phyloP scores from a whole-genome alignment of 2,329 filamentous ascomycete genomes.

The Sphaerulina vaccinii region DNA sequence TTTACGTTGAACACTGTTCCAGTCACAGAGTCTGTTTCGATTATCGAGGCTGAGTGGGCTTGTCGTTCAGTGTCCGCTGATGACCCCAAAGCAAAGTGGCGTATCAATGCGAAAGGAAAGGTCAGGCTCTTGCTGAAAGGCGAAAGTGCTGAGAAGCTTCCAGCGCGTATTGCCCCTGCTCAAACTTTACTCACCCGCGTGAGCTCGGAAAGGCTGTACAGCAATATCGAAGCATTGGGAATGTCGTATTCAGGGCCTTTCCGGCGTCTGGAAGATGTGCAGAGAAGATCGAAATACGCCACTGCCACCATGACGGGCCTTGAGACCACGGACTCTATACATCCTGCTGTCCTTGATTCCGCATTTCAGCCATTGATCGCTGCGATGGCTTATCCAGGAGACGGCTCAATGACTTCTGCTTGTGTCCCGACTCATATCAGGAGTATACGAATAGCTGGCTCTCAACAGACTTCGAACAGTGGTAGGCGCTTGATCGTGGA shows the following conservation, averaged over 20 bases:
- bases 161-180: slow-evolving; percentile 5
- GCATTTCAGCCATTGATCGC: slow-evolving; percentile 1
- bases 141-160: slow-evolving; percentile 7
- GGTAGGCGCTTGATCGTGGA: slow-evolving; percentile 10
- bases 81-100: slow-evolving; percentile 9
- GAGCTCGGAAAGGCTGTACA: slow-evolving; percentile 9
- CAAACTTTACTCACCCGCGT: slow-evolving; percentile 8
- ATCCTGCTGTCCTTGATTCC: slow-evolving; percentile 12
- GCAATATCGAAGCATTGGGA: slow-evolving; percentile 10
- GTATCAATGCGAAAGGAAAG: slow-evolving; percentile 12
- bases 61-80: slow-evolving; percentile 10
- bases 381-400: slow-evolving; percentile 5
- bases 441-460: slow-evolving; percentile 8
- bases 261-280: slow-evolving; percentile 7
- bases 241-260: slow-evolving; percentile 12
- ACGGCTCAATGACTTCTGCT: slow-evolving; percentile 5
- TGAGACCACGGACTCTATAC: neutral
- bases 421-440: slow-evolving; percentile 10
- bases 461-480: slow-evolving; percentile 7
- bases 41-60: slow-evolving; percentile 9
- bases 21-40: slow-evolving; percentile 1
- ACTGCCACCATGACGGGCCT: neutral
- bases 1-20: slow-evolving; percentile 7
- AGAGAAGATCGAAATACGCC: slow-evolving; percentile 5
- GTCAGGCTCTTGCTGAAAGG: slow-evolving; percentile 3